Base-by-base conservation (phyloP, 139 green algal genomes). In the Micractinium conductrix region DNA sequence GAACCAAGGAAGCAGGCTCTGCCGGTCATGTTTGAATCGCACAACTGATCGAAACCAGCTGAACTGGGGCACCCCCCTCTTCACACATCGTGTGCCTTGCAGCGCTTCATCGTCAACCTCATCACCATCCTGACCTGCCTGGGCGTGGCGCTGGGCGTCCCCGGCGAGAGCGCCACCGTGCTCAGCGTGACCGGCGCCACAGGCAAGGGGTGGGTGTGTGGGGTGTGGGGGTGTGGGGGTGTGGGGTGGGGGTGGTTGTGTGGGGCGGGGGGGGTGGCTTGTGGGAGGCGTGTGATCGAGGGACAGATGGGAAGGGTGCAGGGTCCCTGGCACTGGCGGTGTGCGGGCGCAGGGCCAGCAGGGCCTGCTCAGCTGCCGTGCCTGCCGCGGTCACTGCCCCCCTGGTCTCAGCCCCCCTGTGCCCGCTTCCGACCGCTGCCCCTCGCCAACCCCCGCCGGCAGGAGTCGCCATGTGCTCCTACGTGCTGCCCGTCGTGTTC, bases 71-170 rank as follows among this genome's bases (percentile, higher is more conserved):
- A n/a, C n/a, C n/a, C n/a, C n/a, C n/a, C n/a, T n/a, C n/a, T n/a
- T n/a, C n/a, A n/a, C n/a, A n/a, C n/a, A n/a, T n/a, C n/a, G n/a
- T n/a, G n/a, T n/a, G n/a, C n/a, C n/a, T n/a, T n/a, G n/a, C n/a
- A 79, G 73, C 73, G 73, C 44, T 40, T 79, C 12, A 65, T 63
- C 30, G 7, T 43, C n/a, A 79, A 79, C 73, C 43, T n/a, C 50
- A 44, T 62, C 76, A 82, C 58, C 53, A 72, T 71, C 37, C 62
- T 82, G 6, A 37, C 76, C 26, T 82, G 76, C 76, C 55, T 82
- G 55, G 76, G 55, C 37, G 55, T 82, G 24, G 76, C 76, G 9
- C 38, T 72, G 38, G 76, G 28, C 8, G 76, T 82, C 37, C 76
- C 76, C 2, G 76, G 76, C 35, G 38, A 82, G 55, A 44, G 26